Percentiles rank a stretch among this genome's conserved stretches.
Evolutionary conservation across 768 basidiomycete genomes (phyloP).

Genomic region (Suillus spraguei): DNA sequence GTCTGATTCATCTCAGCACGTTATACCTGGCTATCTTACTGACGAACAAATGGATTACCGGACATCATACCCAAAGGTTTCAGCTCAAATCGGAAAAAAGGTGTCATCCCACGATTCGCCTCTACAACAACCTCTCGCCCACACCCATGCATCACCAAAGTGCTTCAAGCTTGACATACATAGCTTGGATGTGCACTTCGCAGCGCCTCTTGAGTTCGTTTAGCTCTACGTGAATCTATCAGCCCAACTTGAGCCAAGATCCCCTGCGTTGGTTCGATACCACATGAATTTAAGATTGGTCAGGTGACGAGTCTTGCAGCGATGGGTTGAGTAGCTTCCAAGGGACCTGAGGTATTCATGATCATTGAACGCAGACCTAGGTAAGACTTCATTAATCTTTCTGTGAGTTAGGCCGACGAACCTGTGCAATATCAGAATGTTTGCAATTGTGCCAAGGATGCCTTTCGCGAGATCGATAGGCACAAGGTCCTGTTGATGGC

Average conservation of each 20-base stretch:
- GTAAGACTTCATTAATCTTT: neutral
- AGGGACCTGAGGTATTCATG: too few species aligned
- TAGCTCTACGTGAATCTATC: slow-evolving; percentile 57
- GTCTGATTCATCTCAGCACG: too few species aligned
- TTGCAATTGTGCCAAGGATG: neutral
- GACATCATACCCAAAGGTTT: too few species aligned
- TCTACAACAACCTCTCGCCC: too few species aligned
- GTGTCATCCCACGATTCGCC: too few species aligned
- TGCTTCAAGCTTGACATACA: too few species aligned
- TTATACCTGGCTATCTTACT: too few species aligned
- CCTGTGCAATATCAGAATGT: neutral
- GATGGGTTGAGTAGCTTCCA: too few species aligned
- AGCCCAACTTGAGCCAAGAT: slow-evolving; percentile 81
- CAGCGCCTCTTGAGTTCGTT: slow-evolving; percentile 74
- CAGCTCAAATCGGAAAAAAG: too few species aligned
- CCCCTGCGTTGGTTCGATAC: slow-evolving; percentile 77
- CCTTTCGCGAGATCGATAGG: neutral
- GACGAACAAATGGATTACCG: too few species aligned
- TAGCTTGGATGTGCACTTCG: slow-evolving; percentile 84
- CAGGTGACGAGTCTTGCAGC: slow-evolving; percentile 24
- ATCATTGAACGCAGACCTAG: neutral
- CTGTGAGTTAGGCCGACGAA: neutral
- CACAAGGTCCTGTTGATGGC: neutral
- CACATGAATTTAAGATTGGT: slow-evolving; percentile 34
- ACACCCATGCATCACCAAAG: too few species aligned